Evolutionary conservation across 2,329 filamentous ascomycete genomes (phyloP).

Genomic region (Colletotrichum salicis): DNA sequence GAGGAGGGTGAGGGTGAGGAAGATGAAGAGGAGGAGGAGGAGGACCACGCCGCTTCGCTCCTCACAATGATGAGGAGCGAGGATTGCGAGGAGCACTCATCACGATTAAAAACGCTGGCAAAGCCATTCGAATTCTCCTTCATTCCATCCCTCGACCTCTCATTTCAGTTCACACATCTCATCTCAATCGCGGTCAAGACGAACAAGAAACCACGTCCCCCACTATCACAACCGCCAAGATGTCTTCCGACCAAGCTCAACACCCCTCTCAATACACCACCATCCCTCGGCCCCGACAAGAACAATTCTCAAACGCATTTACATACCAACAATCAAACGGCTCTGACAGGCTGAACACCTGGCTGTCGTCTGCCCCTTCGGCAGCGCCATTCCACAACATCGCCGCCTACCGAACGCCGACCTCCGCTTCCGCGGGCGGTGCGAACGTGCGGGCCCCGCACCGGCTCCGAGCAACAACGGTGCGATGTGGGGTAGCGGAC

Average conservation of each 20-base stretch:
- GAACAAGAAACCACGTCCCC: background rate
- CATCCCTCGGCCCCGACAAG: conserved; percentile 6
- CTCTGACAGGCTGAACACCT: conserved; percentile 10
- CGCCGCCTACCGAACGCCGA: background rate
- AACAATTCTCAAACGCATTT: background rate
- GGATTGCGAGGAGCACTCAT: background rate
- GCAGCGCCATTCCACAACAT: conserved; percentile 16
- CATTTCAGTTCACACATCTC: background rate
- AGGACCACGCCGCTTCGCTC: background rate
- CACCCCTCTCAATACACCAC: background rate
- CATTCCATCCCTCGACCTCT: background rate
- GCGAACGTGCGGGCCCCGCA: background rate
- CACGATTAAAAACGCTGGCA: background rate
- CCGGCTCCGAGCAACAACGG: conserved; percentile 18
- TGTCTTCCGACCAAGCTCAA: conserved; percentile 12
- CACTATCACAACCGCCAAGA: background rate
- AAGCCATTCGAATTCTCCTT: background rate
- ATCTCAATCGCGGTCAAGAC: too few species aligned
- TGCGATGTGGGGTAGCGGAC: conserved; percentile 18
- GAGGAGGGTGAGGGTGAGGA: background rate
- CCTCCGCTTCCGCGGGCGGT: background rate
- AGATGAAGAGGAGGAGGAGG: background rate
- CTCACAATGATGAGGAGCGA: background rate
- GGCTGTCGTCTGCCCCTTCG: conserved; percentile 1
- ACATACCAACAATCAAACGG: conserved; percentile 9